Percentiles rank a stretch among this genome's conserved stretches.
Conservation (phyloP, 805 yeast genomes). For the Alloascoidea africana region DNA sequence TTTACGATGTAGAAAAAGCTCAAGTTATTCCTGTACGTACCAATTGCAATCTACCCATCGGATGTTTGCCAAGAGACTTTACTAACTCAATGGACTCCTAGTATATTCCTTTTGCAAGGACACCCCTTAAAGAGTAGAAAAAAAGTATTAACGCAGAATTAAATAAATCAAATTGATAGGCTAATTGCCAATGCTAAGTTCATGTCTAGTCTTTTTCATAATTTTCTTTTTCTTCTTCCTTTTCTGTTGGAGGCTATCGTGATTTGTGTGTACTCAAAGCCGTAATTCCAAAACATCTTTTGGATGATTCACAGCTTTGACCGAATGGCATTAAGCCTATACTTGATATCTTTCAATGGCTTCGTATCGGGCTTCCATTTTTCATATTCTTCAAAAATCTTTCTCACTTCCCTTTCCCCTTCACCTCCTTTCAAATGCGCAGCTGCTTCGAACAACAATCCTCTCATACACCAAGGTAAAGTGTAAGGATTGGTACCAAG, state of each 20-base stretch:
- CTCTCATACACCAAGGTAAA: constrained; percentile 88
- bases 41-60: neutral
- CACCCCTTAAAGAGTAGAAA: neutral
- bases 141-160: constrained; percentile 1
- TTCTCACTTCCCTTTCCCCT: constrained; percentile 32
- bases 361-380: constrained; percentile 82
- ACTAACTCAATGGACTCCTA: neutral
- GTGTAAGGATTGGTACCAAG: constrained; percentile 70
- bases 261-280: constrained; percentile 4
- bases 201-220: neutral
- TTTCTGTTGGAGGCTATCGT: constrained; percentile 3
- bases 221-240: neutral
- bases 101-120: neutral
- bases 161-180: constrained; percentile 2
- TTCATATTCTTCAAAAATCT: constrained; percentile 57
- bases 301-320: constrained; percentile 11
- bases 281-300: constrained; percentile 4
- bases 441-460: constrained; percentile 49
- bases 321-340: constrained; percentile 46
- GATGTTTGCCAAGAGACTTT: too few species aligned
- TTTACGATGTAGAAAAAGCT: constrained; percentile 55
- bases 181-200: too few species aligned
- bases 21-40: constrained; percentile 29
- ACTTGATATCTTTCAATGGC: constrained; percentile 69
- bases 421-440: constrained; percentile 9